Conservation (phyloP, 495 filamentous ascomycete genomes). For the Penicillium soppii region DNA sequence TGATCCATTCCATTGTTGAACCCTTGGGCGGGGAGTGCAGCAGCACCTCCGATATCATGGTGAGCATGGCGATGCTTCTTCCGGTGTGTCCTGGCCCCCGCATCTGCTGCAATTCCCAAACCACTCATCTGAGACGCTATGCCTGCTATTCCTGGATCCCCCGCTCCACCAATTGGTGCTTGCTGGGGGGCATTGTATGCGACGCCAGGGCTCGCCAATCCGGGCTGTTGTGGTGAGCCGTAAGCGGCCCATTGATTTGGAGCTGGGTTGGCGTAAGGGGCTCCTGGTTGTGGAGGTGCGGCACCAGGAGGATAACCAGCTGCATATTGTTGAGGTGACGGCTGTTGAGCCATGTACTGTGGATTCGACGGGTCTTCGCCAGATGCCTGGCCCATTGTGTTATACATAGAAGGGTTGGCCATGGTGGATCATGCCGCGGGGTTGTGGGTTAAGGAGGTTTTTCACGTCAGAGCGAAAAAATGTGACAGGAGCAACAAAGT, state of each 20-base stretch:
- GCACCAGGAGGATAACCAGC: slow-evolving; percentile 41
- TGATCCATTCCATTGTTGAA: slow-evolving; percentile 64
- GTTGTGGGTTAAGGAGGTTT: slow-evolving; percentile 1
- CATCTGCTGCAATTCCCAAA: slow-evolving; percentile 69
- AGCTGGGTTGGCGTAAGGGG: slow-evolving; percentile 40
- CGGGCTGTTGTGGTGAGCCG: slow-evolving; percentile 36
- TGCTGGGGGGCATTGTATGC: slow-evolving; percentile 37
- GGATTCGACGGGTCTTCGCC: slow-evolving; percentile 66
- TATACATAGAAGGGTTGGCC: slow-evolving; percentile 78
- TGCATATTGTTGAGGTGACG: slow-evolving; percentile 42
- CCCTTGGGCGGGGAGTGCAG: slow-evolving; percentile 50
- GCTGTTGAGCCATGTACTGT: slow-evolving; percentile 52
- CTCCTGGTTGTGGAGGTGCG: slow-evolving; percentile 62
- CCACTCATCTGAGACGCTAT: slow-evolving; percentile 86
- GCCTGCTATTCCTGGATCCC: slow-evolving; percentile 52
- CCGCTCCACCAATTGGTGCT: slow-evolving; percentile 27
- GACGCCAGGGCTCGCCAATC: slow-evolving; percentile 24
- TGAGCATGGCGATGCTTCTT: slow-evolving; percentile 96
- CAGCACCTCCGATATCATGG: slow-evolving; percentile 74
- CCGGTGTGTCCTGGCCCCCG: slow-evolving; percentile 60
- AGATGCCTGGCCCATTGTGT: slow-evolving; percentile 61
- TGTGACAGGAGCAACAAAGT: slow-evolving; percentile 1
- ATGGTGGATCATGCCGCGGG: slow-evolving; percentile 45
- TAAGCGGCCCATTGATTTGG: slow-evolving; percentile 46
- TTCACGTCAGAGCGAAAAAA: neutral